Percentiles rank a stretch among this genome's conserved stretches.
These are phyloP conservation scores for Ogataea pini DNA, from an alignment of 805 yeast genomes.

Conservation along the genomic window DNA sequence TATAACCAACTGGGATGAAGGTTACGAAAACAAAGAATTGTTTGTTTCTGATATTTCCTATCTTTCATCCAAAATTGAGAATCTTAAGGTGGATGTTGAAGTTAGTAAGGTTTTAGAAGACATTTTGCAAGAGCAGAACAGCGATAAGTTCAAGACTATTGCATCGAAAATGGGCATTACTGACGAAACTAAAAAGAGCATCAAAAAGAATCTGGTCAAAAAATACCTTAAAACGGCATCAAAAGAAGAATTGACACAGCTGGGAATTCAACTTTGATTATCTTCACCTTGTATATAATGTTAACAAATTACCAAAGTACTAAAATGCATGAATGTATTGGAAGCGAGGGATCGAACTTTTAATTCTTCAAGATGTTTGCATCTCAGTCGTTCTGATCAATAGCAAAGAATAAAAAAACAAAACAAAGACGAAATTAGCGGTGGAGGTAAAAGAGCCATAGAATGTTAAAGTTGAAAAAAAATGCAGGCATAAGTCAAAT, in stretches of 20 bases:
- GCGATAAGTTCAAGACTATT: slow-evolving; percentile 40
- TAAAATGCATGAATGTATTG: slow-evolving; percentile 5
- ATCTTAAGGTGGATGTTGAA: slow-evolving; percentile 23
- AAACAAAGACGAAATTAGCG: neutral
- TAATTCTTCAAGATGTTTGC: neutral
- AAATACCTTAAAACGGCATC: slow-evolving; percentile 46
- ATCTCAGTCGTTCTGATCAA: neutral
- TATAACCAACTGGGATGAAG: slow-evolving; percentile 27
- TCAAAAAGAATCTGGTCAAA: slow-evolving; percentile 71
- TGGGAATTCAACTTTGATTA: slow-evolving; percentile 27
- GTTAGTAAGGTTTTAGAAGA: slow-evolving; percentile 19
- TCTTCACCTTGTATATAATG: slow-evolving; percentile 4
- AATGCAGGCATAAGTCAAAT: slow-evolving; percentile 13
- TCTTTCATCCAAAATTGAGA: slow-evolving; percentile 25
- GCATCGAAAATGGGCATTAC: slow-evolving; percentile 37
- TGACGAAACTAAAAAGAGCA: slow-evolving; percentile 49
- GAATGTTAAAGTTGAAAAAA: neutral
- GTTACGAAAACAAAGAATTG: slow-evolving; percentile 32
- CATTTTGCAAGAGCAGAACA: slow-evolving; percentile 31
- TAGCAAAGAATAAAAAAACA: neutral
- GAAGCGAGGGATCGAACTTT: slow-evolving; percentile 3
- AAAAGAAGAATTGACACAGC: slow-evolving; percentile 26
- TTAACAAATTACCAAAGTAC: neutral
- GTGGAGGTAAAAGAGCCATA: neutral
- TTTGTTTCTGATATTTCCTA: slow-evolving; percentile 30